Evolutionary conservation across 352 stramenopile species (phyloP).

Genomic region (Pythium sp.): DNA sequence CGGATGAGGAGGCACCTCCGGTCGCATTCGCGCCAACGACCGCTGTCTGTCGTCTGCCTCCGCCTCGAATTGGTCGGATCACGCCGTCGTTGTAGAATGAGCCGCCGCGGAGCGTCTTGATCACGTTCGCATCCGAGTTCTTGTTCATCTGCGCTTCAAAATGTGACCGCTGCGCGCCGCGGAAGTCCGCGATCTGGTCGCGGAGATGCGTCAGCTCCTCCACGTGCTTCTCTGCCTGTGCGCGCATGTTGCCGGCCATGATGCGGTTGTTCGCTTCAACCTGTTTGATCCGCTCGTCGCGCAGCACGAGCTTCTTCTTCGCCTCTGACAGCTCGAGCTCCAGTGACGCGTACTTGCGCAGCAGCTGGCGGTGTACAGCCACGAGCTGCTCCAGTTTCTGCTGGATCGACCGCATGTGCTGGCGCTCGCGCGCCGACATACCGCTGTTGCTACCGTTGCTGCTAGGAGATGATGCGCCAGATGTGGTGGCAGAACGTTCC

Average conservation of each 20-base stretch:
- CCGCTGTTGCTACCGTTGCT: slow-evolving; percentile 32
- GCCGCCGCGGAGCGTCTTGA: slow-evolving; percentile 66
- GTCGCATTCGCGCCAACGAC: slow-evolving; percentile 20
- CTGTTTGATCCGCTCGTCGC: slow-evolving; percentile 89
- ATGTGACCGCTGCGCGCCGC: slow-evolving; percentile 70
- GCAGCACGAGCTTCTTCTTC: slow-evolving; percentile 87
- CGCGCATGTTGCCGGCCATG: slow-evolving; percentile 87
- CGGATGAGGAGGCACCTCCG: slow-evolving; percentile 5
- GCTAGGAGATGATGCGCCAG: slow-evolving; percentile 23
- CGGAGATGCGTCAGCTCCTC: slow-evolving; percentile 84
- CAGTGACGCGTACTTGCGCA: slow-evolving; percentile 89
- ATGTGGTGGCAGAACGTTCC: slow-evolving; percentile 25
- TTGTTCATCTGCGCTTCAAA: slow-evolving; percentile 69
- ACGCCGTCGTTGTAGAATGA: slow-evolving; percentile 68
- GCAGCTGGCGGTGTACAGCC: slow-evolving; percentile 84
- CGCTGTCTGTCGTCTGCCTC: slow-evolving; percentile 59
- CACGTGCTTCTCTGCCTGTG: slow-evolving; percentile 86
- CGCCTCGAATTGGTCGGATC: slow-evolving; percentile 72
- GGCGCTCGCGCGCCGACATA: slow-evolving; percentile 76
- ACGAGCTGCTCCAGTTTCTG: slow-evolving; percentile 91
- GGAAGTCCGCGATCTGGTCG: slow-evolving; percentile 83
- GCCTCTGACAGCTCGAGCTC: slow-evolving; percentile 87
- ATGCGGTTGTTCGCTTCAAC: slow-evolving; percentile 87
- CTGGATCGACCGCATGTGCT: slow-evolving; percentile 88
- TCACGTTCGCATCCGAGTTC: slow-evolving; percentile 34